Evolutionary conservation across 2,329 filamentous ascomycete species (phyloP), one percentile per base, ranked within the genome.

Genomic region (Zymoseptoria ardabiliae): DNA sequence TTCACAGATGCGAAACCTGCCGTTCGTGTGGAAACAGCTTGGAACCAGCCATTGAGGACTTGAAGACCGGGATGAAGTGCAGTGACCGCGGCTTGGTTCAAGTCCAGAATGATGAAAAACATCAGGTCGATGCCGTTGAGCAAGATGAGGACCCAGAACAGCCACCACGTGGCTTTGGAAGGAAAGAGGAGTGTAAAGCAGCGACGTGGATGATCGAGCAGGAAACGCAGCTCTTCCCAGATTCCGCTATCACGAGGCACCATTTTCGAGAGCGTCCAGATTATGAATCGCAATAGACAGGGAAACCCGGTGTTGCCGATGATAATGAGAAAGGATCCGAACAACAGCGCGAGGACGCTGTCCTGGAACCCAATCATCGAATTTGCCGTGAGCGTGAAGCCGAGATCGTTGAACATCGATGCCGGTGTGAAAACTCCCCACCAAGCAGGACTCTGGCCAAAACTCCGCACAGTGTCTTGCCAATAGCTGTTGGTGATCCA

Each of bases 121-220:
- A 97, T 80, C 63, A 97, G 70, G 74, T 99, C 94, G 30, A 95
- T 77, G 9, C 82, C 85, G 71, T 99, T 99, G 61, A 99, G 80
- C 2, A 87, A 72, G 4, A 96, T 79, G 6, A 99, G 79, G 28
- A 97, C 88, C 74, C 85, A 88, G 71, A 97, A 96, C 0, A 99
- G 80, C 91, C 91, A 96, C 94, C 94, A 97, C 1, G 90, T 97
- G 1, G 93, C 91, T 57, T 85, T 86, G 0, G 89, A 87, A 0
- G 94, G 94, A 66, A 99, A 99, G 0, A 99, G 79, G 13, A 99
- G 79, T 0, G 94, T 99, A 71, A 99, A 99, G 75, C 94, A 99
- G 57, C 94, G 89, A 71, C 94, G 88, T 0, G 94, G 94, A 67
- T 99, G 94, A 69, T 97, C 93, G 1, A 99, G 82, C 20, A 99